Evolutionary conservation across 1,139 yeast species (phyloP).

Genomic region (Geotrichum aggregatum): DNA sequence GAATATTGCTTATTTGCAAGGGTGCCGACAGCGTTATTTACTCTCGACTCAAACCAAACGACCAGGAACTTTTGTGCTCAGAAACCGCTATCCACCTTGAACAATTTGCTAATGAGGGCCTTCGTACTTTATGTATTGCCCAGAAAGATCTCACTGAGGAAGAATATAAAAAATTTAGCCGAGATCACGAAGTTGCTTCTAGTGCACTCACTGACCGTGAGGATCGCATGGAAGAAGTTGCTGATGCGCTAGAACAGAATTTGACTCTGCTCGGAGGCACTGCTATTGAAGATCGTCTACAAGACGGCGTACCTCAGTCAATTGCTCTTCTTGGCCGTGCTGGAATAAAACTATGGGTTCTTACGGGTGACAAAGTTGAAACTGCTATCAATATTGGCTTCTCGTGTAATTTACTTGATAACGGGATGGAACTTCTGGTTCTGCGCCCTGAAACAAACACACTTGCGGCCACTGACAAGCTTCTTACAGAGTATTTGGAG

Average conservation of each 20-base stretch:
- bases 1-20: conserved; percentile 81
- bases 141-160: conserved; percentile 63
- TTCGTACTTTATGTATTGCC: conserved; percentile 90
- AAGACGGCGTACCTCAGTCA: conserved; percentile 91
- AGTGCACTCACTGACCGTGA: conserved; percentile 75
- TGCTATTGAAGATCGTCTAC: conserved; percentile 91
- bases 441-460: conserved; percentile 44
- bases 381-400: conserved; percentile 96
- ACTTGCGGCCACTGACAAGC: conserved; percentile 46
- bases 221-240: conserved; percentile 64
- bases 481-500: conserved; percentile 55
- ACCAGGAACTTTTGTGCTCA: conserved; percentile 15
- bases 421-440: conserved; percentile 78
- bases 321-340: conserved; percentile 77
- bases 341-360: conserved; percentile 91
- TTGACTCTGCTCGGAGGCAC: conserved; percentile 82
- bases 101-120: conserved; percentile 89
- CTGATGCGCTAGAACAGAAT: conserved; percentile 71
- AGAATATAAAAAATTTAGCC: conserved; percentile 63
- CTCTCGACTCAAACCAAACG: conserved; percentile 53
- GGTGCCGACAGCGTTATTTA: conserved; percentile 97
- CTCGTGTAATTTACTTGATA: conserved; percentile 82
- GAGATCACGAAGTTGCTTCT: conserved; percentile 62
- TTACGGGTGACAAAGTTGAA: conserved; percentile 94
- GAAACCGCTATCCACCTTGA: conserved; percentile 76